Evolutionary conservation across 441 rosid genomes (phyloP), one percentile per base, ranked within the genome.

Genomic region (Adansonia madagascariensis): DNA sequence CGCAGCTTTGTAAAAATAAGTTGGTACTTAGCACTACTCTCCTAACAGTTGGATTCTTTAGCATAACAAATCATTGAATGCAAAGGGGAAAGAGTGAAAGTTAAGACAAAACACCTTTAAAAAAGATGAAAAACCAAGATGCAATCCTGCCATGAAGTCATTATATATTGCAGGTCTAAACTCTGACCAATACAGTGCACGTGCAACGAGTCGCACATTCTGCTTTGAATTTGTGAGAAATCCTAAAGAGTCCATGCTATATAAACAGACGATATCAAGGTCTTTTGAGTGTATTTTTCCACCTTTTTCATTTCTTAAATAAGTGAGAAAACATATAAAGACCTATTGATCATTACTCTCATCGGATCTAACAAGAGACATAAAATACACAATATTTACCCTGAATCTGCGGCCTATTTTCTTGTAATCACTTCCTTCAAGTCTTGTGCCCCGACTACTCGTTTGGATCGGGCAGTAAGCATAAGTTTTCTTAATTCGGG

Each of bases 381-480:
- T 35, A 35, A 35, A 0, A 35, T 12, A 67, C 39, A 35, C 39
- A 3, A 35, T 4, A 22, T 80, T 83, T 85, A 94, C 97, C 85
- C 96, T 86, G 5, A 95, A 90, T 83, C 91, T 95, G 88, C 89
- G 87, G 78, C 97, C 98, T 71, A 95, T 92, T 85, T 93, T 95
- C 89, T 86, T 93, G 89, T 86, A 90, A 81, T 92, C 98, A 52
- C 89, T 95, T 81, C 67, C 90, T 81, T 91, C 94, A 50, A 93
- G 85, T 53, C 98, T 97, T 75, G 81, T 84, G 39, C 39, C 4
- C 39, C 39, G 39, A 35, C 39, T 35, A 3, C 39, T 35, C 39
- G 39, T 35, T 35, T 35, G 39, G 39, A 35, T 35, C 39, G 4
- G 39, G 39, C 39, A 35, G 39, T 35, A 35, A 4, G 3, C 35